Conservation (phyloP, 2,329 filamentous ascomycete genomes). For the Monosporascus sp. region DNA sequence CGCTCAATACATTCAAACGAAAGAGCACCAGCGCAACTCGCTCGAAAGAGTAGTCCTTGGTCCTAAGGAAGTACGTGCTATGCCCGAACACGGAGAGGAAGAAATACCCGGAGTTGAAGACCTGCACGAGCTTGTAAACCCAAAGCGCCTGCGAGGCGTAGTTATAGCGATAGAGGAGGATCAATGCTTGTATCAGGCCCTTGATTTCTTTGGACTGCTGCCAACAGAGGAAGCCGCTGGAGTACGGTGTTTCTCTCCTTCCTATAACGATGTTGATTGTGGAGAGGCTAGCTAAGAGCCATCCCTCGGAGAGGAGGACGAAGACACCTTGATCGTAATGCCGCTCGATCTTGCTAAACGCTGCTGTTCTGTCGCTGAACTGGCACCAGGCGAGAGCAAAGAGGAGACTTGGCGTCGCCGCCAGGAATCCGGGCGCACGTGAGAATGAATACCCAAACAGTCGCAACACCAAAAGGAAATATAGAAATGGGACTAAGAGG, state of each 20-base stretch:
- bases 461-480: slow-evolving; percentile 14
- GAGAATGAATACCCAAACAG: slow-evolving; percentile 5
- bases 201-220: slow-evolving; percentile 61
- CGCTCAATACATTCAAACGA: slow-evolving; percentile 51
- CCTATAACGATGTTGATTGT: background rate
- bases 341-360: slow-evolving; percentile 47
- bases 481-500: slow-evolving; percentile 21
- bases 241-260: background rate
- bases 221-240: slow-evolving; percentile 39
- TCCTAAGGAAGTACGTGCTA: slow-evolving; percentile 51
- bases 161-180: slow-evolving; percentile 52
- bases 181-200: slow-evolving; percentile 57
- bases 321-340: slow-evolving; percentile 29
- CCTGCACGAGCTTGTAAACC: slow-evolving; percentile 49
- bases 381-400: slow-evolving; percentile 38
- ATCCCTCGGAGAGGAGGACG: slow-evolving; percentile 17
- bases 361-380: slow-evolving; percentile 47
- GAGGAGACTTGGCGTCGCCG: slow-evolving; percentile 15
- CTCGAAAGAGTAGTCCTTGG: slow-evolving; percentile 49
- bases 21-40: slow-evolving; percentile 48
- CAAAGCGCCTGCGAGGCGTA: slow-evolving; percentile 43
- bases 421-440: slow-evolving; percentile 1
- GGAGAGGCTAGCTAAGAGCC: slow-evolving; percentile 18
- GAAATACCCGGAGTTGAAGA: slow-evolving; percentile 52
- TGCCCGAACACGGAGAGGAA: slow-evolving; percentile 60